Base-by-base conservation (phyloP, 2,329 filamentous ascomycete genomes). In the Penicillium sp. region DNA sequence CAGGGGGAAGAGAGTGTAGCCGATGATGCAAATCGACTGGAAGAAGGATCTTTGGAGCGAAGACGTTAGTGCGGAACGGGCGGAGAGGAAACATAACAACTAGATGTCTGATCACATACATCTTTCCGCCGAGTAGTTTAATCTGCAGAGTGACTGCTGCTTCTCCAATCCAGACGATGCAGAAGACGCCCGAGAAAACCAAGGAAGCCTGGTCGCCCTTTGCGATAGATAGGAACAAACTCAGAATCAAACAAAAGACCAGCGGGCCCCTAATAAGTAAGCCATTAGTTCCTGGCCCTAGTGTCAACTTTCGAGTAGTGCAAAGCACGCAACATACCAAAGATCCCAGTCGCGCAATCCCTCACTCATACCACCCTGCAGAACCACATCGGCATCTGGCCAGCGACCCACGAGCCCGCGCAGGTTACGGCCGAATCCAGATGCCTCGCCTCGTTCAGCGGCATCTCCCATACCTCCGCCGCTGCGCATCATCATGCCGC, bases 91-190 rank as follows among this genome's bases (percentile, higher is more conserved):
- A 31, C 5, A 11, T 31, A 43, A 2, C 6, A 43, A n/a, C 25
- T 12, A 20, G 25, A 41, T 7, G 5, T 12, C 17, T 6, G 25
- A 12, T 34, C 8, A 86, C 92, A 78, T 82, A 98, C 94, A 99
- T 97, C 81, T 95, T 97, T 48, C 95, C 95, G 60, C 95, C 95
- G 60, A 99, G 79, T 68, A 99, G 82, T 81, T 96, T 96, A 76
- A 99, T 98, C 83, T 99, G 95, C 73, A 96, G 79, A n/a, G 95
- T 99, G 60, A 99, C 95, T 3, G 96, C 90, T 1, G 93, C 93
- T 81, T 98, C 93, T 31, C 93, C 95, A 59, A 99, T 88, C 95
- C 95, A 99, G 55, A 99, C 89, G 78, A 96, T 90, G 50, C 92
- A 92, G 79, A 99, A 99, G 48, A 99, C 92, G 4, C 95, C 95